Evolutionary conservation across 225 moss, liverwort and hornwort species (phyloP), one percentile per base, ranked within the genome.

Genomic region (Bryum argenteum): DNA sequence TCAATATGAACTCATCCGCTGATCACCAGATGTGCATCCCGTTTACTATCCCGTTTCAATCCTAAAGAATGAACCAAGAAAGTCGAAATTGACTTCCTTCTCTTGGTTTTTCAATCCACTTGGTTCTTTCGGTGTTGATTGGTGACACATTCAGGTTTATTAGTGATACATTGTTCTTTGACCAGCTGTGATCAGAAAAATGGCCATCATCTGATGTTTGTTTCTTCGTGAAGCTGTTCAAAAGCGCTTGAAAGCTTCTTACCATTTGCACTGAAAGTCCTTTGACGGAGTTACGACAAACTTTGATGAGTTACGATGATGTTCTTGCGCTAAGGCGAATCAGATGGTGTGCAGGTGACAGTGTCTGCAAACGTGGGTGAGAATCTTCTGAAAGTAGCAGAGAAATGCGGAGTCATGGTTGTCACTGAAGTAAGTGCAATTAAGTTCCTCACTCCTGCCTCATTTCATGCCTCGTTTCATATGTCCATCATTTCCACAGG

Each of bases 301-400:
- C 23, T 16, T 12, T 22, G 33, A 33, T 33, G 33, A 33, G 20
- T 11, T 54, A 10, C 71, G n/a, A 8, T 63, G 16, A 9, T 67
- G 48, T 48, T 14, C 15, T 15, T 54, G 50, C 70, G 16, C 57
- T 78, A 53, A 61, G 43, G 71, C 23, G 23, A 33, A 56, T 58
- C 47, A 19, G 44, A 28, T 10, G 51, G 58, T 79, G 75, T 71
- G 71, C 80, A 93, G 91, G 83, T 91, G 65, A 85, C 76, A 43
- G 90, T 88, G 38, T 78, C 77, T 4, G 90, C 90, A 23, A 87
- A 75, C 71, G 90, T 79, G 51, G 96, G 96, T 70, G 96, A 92
- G 22, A 97, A 94, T 71, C 80, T 97, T 54, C 91, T 97, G 44
- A 91, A 83, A 87, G 78, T 97, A 53, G 96, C 93, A 67, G 94